phyloP scores from a whole-genome alignment of 139 green algal species.

The Coelastrella sp. region DNA sequence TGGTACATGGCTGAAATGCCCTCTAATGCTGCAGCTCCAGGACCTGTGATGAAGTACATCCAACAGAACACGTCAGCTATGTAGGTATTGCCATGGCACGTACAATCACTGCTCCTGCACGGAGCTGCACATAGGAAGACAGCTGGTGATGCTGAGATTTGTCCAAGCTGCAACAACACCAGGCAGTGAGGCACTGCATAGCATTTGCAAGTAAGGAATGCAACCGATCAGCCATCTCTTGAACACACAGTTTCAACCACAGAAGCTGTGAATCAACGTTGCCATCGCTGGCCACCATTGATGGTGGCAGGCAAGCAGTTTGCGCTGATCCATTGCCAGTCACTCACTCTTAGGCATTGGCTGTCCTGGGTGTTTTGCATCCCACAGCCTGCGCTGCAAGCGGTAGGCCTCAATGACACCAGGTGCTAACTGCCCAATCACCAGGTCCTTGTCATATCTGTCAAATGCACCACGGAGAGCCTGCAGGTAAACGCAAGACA shows the following conservation, averaged over 20 bases:
- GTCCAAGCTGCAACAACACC: too few species aligned
- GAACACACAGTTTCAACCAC: too few species aligned
- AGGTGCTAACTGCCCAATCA: constrained; percentile 33
- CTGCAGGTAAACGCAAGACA: background rate
- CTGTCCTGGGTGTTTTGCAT: constrained; percentile 35
- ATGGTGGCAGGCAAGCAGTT: too few species aligned
- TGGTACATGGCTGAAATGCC: constrained; percentile 67
- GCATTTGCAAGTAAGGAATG: too few species aligned
- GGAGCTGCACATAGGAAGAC: too few species aligned
- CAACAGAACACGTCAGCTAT: too few species aligned
- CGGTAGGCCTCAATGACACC: constrained; percentile 62
- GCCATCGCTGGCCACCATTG: background rate
- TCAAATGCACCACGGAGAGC: constrained; percentile 23
- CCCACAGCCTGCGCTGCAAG: constrained; percentile 66
- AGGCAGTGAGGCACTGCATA: too few species aligned
- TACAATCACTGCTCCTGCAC: too few species aligned
- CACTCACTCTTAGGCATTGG: constrained; percentile 37
- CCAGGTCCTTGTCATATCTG: constrained; percentile 50
- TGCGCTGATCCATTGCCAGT: background rate
- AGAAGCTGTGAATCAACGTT: background rate
- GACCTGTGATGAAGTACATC: background rate
- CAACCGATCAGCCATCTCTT: too few species aligned
- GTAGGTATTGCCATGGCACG: too few species aligned
- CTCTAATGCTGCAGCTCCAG: constrained; percentile 41
- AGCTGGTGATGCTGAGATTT: too few species aligned